Evolutionary conservation across 2,329 filamentous ascomycete species (phyloP).

Genomic region (Sphaerulina musiva): DNA sequence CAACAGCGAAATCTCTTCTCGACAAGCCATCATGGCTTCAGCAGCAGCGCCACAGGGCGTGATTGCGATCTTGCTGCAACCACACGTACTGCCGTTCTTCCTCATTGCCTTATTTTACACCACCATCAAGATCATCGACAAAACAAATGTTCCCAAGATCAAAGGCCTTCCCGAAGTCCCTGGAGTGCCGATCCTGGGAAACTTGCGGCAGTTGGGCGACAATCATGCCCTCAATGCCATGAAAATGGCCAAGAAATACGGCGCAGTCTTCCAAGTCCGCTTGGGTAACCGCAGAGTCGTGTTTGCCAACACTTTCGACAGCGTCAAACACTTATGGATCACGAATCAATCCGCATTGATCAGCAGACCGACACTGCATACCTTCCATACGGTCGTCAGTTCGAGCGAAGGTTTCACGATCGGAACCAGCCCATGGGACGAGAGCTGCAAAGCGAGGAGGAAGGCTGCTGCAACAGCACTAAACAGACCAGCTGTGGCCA

Average conservation of each 20-base stretch:
- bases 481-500: constrained; percentile 67
- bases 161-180: constrained; percentile 45
- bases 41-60: constrained; percentile 25
- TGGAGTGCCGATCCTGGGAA: constrained; percentile 44
- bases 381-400: constrained; percentile 73
- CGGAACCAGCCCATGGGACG: constrained; percentile 77
- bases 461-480: constrained; percentile 74
- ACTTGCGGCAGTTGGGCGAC: constrained; percentile 41
- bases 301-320: constrained; percentile 71
- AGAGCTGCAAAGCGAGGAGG: constrained; percentile 67
- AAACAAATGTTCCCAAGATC: constrained; percentile 45
- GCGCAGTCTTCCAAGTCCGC: constrained; percentile 46
- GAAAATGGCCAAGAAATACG: constrained; percentile 44
- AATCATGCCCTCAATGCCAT: constrained; percentile 44
- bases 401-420: constrained; percentile 74
- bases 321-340: constrained; percentile 68
- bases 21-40: constrained; percentile 22
- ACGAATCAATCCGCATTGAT: constrained; percentile 71
- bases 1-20: neutral
- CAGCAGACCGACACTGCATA: constrained; percentile 70
- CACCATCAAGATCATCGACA: constrained; percentile 38
- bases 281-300: constrained; percentile 67
- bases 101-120: constrained; percentile 38
- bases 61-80: constrained; percentile 30
- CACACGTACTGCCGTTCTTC: constrained; percentile 39